Percentiles rank a stretch among this genome's conserved stretches.
These are phyloP conservation scores for Acer negundo DNA, from an alignment of 345 rosid genomes.

Conservation along the genomic window DNA sequence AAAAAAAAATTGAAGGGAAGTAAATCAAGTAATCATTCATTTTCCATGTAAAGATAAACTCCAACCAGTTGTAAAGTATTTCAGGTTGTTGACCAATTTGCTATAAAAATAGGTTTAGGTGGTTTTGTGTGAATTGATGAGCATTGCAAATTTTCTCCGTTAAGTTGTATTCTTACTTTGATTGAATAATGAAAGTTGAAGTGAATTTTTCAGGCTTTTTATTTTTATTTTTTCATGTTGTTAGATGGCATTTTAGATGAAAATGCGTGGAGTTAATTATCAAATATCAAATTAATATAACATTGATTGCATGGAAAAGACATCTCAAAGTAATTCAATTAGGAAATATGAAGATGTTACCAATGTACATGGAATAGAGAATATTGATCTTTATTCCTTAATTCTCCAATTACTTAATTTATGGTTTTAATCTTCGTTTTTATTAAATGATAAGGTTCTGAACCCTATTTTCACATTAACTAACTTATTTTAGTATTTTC, in stretches of 20 bases:
- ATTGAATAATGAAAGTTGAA: neutral
- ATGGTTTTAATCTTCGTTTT: too few species aligned
- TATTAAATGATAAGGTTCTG: too few species aligned
- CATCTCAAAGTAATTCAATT: neutral
- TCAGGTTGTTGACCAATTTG: conserved; percentile 11
- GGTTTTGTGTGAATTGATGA: conserved; percentile 27
- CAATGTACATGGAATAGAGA: neutral
- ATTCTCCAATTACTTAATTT: too few species aligned
- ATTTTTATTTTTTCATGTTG: neutral
- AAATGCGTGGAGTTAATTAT: neutral
- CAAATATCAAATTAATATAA: neutral
- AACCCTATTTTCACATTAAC: too few species aligned
- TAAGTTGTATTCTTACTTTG: neutral
- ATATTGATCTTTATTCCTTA: too few species aligned
- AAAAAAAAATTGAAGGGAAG: neutral
- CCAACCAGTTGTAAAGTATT: conserved; percentile 32
- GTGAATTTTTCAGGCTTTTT: neutral
- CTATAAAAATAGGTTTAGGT: conserved; percentile 22
- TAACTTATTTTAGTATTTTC: neutral
- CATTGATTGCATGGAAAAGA: neutral
- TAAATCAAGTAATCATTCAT: conserved; percentile 5
- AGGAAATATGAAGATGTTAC: neutral
- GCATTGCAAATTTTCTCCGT: neutral
- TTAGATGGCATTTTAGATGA: neutral
- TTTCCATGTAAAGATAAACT: conserved; percentile 29